Conservation (phyloP, 75 land plant species). For the Pseudotsuga menziesii region DNA sequence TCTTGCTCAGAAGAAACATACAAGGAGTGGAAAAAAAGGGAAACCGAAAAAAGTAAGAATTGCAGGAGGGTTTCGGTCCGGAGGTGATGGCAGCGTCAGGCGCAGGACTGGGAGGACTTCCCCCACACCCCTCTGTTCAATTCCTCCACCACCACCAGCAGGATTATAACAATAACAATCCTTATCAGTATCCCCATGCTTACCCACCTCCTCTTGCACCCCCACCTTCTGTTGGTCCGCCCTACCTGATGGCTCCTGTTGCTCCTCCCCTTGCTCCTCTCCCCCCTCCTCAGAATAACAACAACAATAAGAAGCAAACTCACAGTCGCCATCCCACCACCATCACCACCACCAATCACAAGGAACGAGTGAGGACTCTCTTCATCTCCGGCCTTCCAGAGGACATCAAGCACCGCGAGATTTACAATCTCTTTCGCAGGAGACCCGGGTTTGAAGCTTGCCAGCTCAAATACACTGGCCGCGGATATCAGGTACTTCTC, state of each 20-base stretch:
- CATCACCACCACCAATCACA: neutral
- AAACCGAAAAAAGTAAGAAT: no score
- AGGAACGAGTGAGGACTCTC: constrained; percentile 53
- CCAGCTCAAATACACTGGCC: constrained; percentile 89
- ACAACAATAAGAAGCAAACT: neutral
- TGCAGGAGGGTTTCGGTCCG: no score
- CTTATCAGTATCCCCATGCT: neutral
- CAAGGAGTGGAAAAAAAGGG: no score
- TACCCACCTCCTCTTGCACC: constrained; percentile 2
- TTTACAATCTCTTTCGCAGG: constrained; percentile 78
- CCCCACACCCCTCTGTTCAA: neutral
- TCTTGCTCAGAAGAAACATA: no score
- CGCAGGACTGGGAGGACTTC: neutral
- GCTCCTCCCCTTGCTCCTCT: neutral
- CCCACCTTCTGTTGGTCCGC: neutral
- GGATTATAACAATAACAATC: neutral
- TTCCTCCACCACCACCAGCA: neutral
- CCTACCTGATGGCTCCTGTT: neutral
- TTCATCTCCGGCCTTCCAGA: constrained; percentile 85
- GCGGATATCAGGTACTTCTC: constrained; percentile 65
- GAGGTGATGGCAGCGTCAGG: constrained; percentile 8
- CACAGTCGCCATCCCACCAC: neutral
- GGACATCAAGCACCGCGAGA: constrained; percentile 77
- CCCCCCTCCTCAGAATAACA: neutral
- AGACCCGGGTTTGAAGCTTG: constrained; percentile 66